Evolutionary conservation across 2,329 filamentous ascomycete species (phyloP).

Genomic region (Niveomyces coronatus): DNA sequence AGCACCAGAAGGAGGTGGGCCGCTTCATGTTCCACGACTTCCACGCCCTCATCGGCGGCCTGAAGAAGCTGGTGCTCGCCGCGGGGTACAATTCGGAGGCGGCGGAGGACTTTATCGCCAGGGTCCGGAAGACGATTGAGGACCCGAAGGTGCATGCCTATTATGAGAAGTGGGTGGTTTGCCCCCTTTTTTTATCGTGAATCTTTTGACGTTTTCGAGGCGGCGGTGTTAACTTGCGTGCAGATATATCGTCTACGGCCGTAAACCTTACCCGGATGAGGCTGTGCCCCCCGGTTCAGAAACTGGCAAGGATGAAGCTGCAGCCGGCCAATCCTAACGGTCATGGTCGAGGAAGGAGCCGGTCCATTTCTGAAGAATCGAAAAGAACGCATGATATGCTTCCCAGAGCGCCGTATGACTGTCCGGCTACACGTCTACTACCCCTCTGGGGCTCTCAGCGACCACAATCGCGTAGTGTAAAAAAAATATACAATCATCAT

Average conservation of each 20-base stretch:
- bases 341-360: too few relatives aligned
- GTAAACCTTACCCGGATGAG: slow-evolving; percentile 6
- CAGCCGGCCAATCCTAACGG: too few relatives aligned
- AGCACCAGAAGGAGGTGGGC: slow-evolving; percentile 7
- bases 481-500: too few relatives aligned
- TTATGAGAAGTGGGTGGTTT: slow-evolving; percentile 6
- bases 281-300: slow-evolving; percentile 33
- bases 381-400: too few relatives aligned
- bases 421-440: too few relatives aligned
- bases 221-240: too few relatives aligned
- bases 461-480: too few relatives aligned
- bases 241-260: slow-evolving; percentile 8
- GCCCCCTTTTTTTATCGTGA: not conserved
- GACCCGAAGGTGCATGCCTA: slow-evolving; percentile 6
- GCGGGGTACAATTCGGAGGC: slow-evolving; percentile 5
- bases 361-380: too few relatives aligned
- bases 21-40: slow-evolving; percentile 9
- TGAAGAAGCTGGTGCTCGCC: slow-evolving; percentile 9
- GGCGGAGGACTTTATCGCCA: slow-evolving; percentile 6
- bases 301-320: slow-evolving; percentile 24
- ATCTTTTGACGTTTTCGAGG: too few relatives aligned
- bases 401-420: too few relatives aligned
- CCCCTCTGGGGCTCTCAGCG: too few relatives aligned
- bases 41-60: slow-evolving; percentile 1
- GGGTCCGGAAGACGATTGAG: slow-evolving; percentile 6